Conservation (phyloP, 805 yeast species). For the Candida sakaeoensis region DNA sequence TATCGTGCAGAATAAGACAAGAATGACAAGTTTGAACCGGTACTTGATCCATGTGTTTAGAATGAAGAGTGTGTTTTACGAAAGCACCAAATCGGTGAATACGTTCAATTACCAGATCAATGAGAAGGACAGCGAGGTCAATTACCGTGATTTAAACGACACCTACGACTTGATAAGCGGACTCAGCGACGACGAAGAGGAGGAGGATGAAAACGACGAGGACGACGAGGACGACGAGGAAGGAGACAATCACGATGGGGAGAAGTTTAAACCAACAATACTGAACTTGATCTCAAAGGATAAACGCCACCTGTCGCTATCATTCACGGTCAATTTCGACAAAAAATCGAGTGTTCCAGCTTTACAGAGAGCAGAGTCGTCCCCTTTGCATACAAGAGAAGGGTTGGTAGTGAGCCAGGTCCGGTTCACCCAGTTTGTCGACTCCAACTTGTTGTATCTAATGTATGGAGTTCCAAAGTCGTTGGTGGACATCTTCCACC, state of each 20-base stretch:
- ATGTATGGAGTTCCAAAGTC: constrained; percentile 48
- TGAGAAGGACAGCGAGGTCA: constrained; percentile 29
- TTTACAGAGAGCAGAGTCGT: neutral
- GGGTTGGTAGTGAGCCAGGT: neutral
- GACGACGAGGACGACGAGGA: constrained; percentile 14
- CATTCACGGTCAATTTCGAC: constrained; percentile 28
- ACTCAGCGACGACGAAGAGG: constrained; percentile 15
- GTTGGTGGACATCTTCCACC: constrained; percentile 44
- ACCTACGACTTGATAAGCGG: constrained; percentile 29
- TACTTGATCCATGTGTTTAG: constrained; percentile 27
- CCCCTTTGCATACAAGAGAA: neutral
- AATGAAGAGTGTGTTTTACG: constrained; percentile 35
- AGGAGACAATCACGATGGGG: constrained; percentile 8
- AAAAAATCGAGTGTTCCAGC: constrained; percentile 7
- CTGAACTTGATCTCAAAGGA: constrained; percentile 13
- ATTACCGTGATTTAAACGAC: constrained; percentile 44
- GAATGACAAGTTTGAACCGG: constrained; percentile 19
- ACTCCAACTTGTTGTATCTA: constrained; percentile 30
- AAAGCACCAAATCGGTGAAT: constrained; percentile 49
- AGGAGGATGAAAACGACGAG: constrained; percentile 7
- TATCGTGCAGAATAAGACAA: constrained; percentile 18
- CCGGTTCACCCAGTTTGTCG: constrained; percentile 12
- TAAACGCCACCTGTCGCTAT: constrained; percentile 16
- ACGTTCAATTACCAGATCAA: constrained; percentile 42
- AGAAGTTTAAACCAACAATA: constrained; percentile 23